Base-by-base conservation (phyloP, 495 filamentous ascomycete species). In the Collariella sp. region DNA sequence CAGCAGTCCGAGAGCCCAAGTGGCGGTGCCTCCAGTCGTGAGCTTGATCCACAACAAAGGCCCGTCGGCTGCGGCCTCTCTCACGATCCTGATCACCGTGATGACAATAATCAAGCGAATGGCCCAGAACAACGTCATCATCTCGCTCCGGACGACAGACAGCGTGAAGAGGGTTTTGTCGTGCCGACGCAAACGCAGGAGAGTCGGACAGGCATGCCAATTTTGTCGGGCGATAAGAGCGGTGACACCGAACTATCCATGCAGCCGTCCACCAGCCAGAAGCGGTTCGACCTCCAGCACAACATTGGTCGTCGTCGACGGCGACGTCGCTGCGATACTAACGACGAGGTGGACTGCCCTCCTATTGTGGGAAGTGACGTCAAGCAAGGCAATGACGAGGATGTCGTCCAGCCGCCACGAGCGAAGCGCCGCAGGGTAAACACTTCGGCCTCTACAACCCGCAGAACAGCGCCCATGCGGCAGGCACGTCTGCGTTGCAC, bases 1-100 rank as follows among this genome's bases (percentile, higher is more conserved):
- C 50, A 10, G 56, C 44, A n/a, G n/a, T n/a, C 39, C 50, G 20
- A 58, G 22, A 57, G 54, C n/a, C n/a, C n/a, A n/a, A n/a, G n/a
- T n/a, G n/a, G n/a, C n/a, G n/a, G n/a, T n/a, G n/a, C n/a, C n/a
- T n/a, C n/a, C n/a, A n/a, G n/a, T n/a, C n/a, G n/a, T 49, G 33
- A 35, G 52, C 18, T 46, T 54, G 19, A 54, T 38, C 20, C 22
- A 56, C 46, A 42, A 36, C 26, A 44, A 39, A 48, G 35, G 45
- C 39, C 46, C 29, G 24, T 24, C 38, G 53, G 48, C 55, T 48
- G 43, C 55, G 0, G 35, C 47, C 42, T 48, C 36, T 49, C 47
- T 57, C 49, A 43, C 22, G 34, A 52, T 44, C 36, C 13, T 49
- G 45, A 55, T 48, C 45, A 42, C 44, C 35, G 10, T 24, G 47